Base-by-base conservation (phyloP, 352 stramenopile genomes). In the Peronosclerospora sorghi region DNA sequence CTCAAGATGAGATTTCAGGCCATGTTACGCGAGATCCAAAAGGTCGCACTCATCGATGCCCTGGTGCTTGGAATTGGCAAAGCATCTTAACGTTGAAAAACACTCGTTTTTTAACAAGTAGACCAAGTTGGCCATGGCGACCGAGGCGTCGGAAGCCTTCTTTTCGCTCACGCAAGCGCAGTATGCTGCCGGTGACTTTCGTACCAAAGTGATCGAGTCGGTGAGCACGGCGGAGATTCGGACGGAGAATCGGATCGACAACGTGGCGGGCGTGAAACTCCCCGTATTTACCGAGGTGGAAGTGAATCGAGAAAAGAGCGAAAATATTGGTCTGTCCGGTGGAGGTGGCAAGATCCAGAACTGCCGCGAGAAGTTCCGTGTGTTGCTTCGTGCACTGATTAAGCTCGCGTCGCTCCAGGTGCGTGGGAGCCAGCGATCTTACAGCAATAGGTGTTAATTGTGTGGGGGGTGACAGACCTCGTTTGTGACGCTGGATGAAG, bases 401-500 rank as follows among this genome's bases (percentile, higher is more conserved):
- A 91, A 92, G 52, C 68, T 95, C 12, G 83, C 84, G 32, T 94
- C 80, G 48, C 69, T 96, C 14, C 74, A 89, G 59, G 72, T 82
- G 26, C 21, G 47, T 37, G 8, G 14, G 4, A 35, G 26, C 18
- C 12, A 10, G 14, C 32, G 6, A 3, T 17, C 17, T 19, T 18
- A n/a, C 28, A 6, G 13, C 14, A 32, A n/a, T n/a, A 8, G 9
- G 13, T 29, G 10, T 84, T 82, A 52, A 44, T 27, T 40, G 5
- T n/a, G 4, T n/a, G 41, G 20, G 9, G 74, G 14, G 8, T 48
- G 86, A 49, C 73, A 99, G 82, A 99, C 96, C 28, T 98, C 90
- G 44, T 99, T 99, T 61, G 75, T 98, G 24, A 98, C 96, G 20
- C 81, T 99, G 42, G 96, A 99, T 62, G 96, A 99, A 68, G 96